Percentiles rank a stretch among this genome's conserved stretches.
Conservation (phyloP, 495 filamentous ascomycete species). For the Platismatia glauca region DNA sequence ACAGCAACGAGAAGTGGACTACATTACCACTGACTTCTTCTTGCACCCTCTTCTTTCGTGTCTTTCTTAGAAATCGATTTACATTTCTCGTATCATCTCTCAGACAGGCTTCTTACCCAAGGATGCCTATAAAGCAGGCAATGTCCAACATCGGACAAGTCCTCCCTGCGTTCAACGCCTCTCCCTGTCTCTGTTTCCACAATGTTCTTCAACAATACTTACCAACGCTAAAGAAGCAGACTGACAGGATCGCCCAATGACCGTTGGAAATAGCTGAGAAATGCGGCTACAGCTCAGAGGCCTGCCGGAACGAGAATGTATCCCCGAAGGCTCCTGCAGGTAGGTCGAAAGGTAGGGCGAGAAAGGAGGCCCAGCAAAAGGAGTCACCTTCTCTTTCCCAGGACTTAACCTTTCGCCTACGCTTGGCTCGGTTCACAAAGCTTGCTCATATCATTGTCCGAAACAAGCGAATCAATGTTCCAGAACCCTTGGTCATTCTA, state of each 20-base stretch:
- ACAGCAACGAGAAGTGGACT: background rate
- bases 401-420: background rate
- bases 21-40: background rate
- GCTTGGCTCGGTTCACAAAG: background rate
- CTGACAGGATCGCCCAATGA: slow-evolving; percentile 7
- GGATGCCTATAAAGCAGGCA: background rate
- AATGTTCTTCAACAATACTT: slow-evolving; percentile 3
- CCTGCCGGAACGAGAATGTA: background rate
- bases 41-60: background rate
- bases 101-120: background rate
- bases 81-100: background rate
- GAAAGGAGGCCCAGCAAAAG: background rate
- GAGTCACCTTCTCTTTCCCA: background rate
- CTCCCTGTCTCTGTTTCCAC: background rate
- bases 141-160: background rate
- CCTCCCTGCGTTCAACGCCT: background rate
- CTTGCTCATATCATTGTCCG: slow-evolving; percentile 1
- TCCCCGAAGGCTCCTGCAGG: background rate
- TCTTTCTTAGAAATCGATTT: background rate
- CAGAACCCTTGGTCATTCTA: background rate
- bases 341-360: slow-evolving; percentile 1
- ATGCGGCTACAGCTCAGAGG: background rate
- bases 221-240: slow-evolving; percentile 5
- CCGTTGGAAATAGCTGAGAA: background rate
- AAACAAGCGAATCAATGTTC: background rate